Conservation (phyloP, 1,284 basidiomycete species). For the Somion occarium region DNA sequence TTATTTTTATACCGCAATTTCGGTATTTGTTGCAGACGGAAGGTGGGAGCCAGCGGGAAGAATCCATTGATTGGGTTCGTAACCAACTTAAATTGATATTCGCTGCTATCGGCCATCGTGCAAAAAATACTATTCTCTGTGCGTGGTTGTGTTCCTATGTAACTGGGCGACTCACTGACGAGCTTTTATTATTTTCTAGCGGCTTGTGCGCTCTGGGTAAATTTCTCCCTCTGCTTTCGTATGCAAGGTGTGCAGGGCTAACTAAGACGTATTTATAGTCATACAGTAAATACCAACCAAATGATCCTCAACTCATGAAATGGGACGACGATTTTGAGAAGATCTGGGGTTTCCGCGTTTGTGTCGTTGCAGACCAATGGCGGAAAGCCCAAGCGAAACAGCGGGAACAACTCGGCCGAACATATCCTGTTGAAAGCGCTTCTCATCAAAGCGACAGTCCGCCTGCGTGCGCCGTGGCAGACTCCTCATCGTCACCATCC, state of each 20-base stretch:
- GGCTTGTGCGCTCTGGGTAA: constrained; percentile 60
- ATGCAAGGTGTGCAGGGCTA: background rate
- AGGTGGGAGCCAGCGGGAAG: constrained; percentile 18
- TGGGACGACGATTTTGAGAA: constrained; percentile 61
- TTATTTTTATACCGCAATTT: background rate
- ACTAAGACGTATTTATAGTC: no score
- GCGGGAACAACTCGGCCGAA: constrained; percentile 15
- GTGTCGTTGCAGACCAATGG: constrained; percentile 28
- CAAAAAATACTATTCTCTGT: constrained; percentile 65
- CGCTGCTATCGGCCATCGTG: constrained; percentile 55
- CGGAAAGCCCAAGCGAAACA: constrained; percentile 23
- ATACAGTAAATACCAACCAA: constrained; percentile 59
- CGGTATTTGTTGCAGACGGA: constrained; percentile 19
- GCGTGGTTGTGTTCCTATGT: constrained; percentile 27
- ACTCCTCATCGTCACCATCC: constrained; percentile 5
- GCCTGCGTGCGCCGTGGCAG: constrained; percentile 12
- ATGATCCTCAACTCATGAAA: constrained; percentile 45
- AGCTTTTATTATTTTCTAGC: constrained; percentile 33
- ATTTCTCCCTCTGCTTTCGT: constrained; percentile 18
- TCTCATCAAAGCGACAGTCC: constrained; percentile 10
- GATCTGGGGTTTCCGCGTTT: constrained; percentile 44
- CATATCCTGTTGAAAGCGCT: constrained; percentile 14
- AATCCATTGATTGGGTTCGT: constrained; percentile 47
- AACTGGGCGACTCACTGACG: background rate
- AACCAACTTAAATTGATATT: constrained; percentile 55